Conservation (phyloP, 768 basidiomycete species). For the Holtermannia corniformis region DNA sequence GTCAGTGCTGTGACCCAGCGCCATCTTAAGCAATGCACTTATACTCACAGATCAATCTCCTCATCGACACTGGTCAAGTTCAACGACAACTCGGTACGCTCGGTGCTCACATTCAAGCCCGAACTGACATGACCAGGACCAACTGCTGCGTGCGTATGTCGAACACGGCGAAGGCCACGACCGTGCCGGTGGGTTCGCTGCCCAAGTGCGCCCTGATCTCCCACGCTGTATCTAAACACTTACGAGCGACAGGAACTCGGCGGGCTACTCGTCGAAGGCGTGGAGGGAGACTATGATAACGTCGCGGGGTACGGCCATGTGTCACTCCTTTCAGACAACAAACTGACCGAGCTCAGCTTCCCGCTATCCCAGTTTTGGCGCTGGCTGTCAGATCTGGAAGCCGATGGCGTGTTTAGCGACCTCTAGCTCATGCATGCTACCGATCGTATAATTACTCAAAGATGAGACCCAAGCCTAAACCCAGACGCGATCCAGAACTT, state of each 20-base stretch:
- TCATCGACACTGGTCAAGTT: constrained; percentile 34
- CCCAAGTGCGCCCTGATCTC: constrained; percentile 55
- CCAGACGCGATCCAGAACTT: too few relatives aligned
- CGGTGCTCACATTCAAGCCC: background rate
- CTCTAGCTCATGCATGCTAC: too few relatives aligned
- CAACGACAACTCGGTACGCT: constrained; percentile 34
- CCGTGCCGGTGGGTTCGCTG: constrained; percentile 87
- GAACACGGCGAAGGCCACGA: constrained; percentile 76
- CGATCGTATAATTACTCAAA: too few relatives aligned
- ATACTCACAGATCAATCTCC: constrained; percentile 31
- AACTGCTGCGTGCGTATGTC: constrained; percentile 64
- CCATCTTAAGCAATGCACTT: too few relatives aligned
- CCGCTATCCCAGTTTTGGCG: constrained; percentile 55
- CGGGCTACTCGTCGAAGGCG: constrained; percentile 65
- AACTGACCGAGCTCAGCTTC: constrained; percentile 48
- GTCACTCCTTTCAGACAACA: too few relatives aligned
- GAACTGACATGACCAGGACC: constrained; percentile 15
- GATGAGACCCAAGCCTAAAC: too few relatives aligned
- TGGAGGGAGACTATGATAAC: constrained; percentile 84
- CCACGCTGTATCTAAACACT: background rate
- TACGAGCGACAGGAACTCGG: constrained; percentile 52
- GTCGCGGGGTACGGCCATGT: constrained; percentile 51
- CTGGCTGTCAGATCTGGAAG: constrained; percentile 36
- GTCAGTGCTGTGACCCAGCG: constrained; percentile 9
- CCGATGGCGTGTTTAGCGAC: constrained; percentile 34